phyloP scores from a whole-genome alignment of 768 basidiomycete genomes.

The Fistulinella prunicolor region DNA sequence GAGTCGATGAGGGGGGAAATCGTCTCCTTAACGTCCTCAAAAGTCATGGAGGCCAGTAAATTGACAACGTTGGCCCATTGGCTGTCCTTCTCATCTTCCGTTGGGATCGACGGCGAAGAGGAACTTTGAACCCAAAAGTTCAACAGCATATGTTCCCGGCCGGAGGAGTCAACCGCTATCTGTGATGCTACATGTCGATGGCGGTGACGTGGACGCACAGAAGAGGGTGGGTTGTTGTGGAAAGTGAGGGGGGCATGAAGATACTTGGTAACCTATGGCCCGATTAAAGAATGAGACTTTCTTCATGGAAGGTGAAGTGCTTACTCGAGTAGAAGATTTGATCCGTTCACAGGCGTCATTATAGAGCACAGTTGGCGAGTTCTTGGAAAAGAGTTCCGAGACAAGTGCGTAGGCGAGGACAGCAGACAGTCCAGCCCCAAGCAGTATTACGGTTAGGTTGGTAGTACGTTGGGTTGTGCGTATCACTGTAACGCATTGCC shows the following conservation, averaged over 20 bases:
- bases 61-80: constrained; percentile 39
- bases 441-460: constrained; percentile 53
- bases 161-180: constrained; percentile 66
- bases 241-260: constrained; percentile 67
- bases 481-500: constrained; percentile 10
- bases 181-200: constrained; percentile 81
- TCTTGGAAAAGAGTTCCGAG: constrained; percentile 83
- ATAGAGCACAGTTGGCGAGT: constrained; percentile 82
- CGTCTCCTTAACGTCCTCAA: constrained; percentile 52
- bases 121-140: constrained; percentile 77
- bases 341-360: constrained; percentile 54
- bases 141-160: constrained; percentile 80
- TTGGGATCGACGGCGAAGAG: constrained; percentile 28
- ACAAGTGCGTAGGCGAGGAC: constrained; percentile 74
- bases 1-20: constrained; percentile 43
- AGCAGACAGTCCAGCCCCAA: constrained; percentile 79
- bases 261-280: constrained; percentile 60
- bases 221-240: constrained; percentile 81
- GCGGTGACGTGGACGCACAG: constrained; percentile 72
- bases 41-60: constrained; percentile 48
- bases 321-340: constrained; percentile 43
- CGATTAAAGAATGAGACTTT: not conserved
- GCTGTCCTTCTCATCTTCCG: constrained; percentile 25
- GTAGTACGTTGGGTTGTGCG: constrained; percentile 48
- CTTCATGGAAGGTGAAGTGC: constrained; percentile 13